Evolutionary conservation across 805 yeast species (phyloP).

Genomic region (Maudiozyma turicensis): DNA sequence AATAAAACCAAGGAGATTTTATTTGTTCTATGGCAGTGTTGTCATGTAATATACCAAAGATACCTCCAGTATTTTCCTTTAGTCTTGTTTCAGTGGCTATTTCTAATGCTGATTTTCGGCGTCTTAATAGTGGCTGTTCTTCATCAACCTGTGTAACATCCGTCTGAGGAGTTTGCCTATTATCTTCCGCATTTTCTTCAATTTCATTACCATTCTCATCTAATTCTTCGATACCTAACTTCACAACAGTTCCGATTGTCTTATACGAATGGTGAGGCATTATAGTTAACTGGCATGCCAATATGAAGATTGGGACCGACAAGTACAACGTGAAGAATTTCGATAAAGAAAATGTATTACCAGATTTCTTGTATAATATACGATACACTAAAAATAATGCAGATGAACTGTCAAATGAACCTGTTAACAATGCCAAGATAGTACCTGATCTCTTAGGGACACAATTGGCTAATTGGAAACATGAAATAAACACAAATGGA

Average conservation of each 20-base stretch:
- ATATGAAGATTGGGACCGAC: constrained; percentile 68
- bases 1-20: constrained; percentile 55
- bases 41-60: constrained; percentile 75
- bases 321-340: constrained; percentile 60
- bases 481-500: constrained; percentile 84
- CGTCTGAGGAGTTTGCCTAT: not conserved
- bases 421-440: constrained; percentile 72
- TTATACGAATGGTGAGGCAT: constrained; percentile 78
- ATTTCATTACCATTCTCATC: constrained; percentile 55
- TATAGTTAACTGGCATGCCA: constrained; percentile 59
- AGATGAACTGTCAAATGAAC: constrained; percentile 92
- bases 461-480: constrained; percentile 81
- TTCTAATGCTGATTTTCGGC: constrained; percentile 51
- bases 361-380: constrained; percentile 41
- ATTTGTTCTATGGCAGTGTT: constrained; percentile 40
- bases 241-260: constrained; percentile 57
- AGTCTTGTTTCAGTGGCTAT: constrained; percentile 52
- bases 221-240: constrained; percentile 61
- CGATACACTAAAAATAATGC: constrained; percentile 75
- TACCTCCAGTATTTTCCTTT: constrained; percentile 44
- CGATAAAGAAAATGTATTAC: constrained; percentile 30
- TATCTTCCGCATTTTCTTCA: constrained; percentile 10
- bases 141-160: not conserved
- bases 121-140: not conserved
- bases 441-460: constrained; percentile 79